These are phyloP conservation scores for Ascochyta viciae-villosae DNA, from an alignment of 2,329 filamentous ascomycete species.

Conservation along the genomic window DNA sequence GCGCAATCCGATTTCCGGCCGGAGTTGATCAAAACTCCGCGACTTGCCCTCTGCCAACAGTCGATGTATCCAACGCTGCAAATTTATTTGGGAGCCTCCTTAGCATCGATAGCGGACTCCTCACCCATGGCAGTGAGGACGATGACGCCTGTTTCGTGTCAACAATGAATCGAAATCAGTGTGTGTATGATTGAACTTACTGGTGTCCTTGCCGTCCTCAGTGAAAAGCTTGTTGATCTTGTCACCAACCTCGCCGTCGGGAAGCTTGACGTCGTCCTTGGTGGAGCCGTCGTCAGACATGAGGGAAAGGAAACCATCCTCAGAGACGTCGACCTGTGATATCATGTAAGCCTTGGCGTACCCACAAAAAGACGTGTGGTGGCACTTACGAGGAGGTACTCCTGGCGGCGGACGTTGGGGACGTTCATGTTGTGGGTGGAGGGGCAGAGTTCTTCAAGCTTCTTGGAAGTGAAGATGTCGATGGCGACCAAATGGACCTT, in stretches of 20 bases:
- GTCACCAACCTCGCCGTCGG: constrained; percentile 86
- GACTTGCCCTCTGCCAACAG: constrained; percentile 37
- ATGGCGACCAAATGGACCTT: constrained; percentile 98
- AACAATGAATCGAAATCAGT: constrained; percentile 12
- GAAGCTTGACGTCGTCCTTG: constrained; percentile 95
- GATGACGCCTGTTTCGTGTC: constrained; percentile 73
- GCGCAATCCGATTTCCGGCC: constrained; percentile 30
- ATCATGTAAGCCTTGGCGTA: constrained; percentile 26
- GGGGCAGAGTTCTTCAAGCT: constrained; percentile 97
- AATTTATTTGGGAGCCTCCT: constrained; percentile 76
- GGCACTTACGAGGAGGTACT: constrained; percentile 89
- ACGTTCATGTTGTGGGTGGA: constrained; percentile 99
- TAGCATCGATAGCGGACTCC: constrained; percentile 88
- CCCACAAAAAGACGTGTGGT: neutral
- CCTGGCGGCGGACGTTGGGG: constrained; percentile 86
- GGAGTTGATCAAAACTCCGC: constrained; percentile 36
- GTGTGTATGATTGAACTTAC: constrained; percentile 65
- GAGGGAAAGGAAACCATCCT: constrained; percentile 93
- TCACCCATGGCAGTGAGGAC: constrained; percentile 97
- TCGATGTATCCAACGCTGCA: constrained; percentile 32
- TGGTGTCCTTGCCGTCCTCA: constrained; percentile 88
- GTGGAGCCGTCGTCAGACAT: constrained; percentile 84
- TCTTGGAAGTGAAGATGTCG: constrained; percentile 99
- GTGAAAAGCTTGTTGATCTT: constrained; percentile 84
- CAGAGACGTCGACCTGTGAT: constrained; percentile 82